phyloP scores from a whole-genome alignment of 2,329 filamentous ascomycete species.

The Amylocarpus encephaloides region DNA sequence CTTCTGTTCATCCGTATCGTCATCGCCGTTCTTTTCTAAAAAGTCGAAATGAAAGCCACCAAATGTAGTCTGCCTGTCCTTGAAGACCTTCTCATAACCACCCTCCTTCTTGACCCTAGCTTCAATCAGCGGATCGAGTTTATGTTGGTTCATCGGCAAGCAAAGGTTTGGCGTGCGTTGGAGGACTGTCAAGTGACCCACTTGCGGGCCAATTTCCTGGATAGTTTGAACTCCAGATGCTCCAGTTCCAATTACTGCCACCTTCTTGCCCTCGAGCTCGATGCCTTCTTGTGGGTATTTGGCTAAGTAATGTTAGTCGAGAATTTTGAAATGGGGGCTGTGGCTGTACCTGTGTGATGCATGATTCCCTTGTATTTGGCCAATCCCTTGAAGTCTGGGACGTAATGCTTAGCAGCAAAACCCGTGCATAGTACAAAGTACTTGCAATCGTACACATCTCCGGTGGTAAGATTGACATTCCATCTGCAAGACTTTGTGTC shows the following conservation, averaged over 20 bases:
- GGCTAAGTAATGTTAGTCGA: slow-evolving; percentile 3
- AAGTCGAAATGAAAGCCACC: slow-evolving; percentile 47
- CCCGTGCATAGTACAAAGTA: slow-evolving; percentile 25
- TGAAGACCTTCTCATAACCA: slow-evolving; percentile 38
- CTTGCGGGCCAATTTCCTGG: slow-evolving; percentile 31
- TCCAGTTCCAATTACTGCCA: slow-evolving; percentile 48
- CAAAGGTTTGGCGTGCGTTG: slow-evolving; percentile 53
- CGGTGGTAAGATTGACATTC: slow-evolving; percentile 36
- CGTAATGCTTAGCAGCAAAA: slow-evolving; percentile 22
- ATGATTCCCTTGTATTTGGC: slow-evolving; percentile 23
- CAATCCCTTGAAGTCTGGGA: slow-evolving; percentile 22
- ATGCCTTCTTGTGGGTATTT: slow-evolving; percentile 33
- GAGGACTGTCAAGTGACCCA: slow-evolving; percentile 42
- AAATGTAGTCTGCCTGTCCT: slow-evolving; percentile 39
- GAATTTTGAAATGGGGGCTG: slow-evolving; percentile 3
- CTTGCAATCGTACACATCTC: slow-evolving; percentile 20
- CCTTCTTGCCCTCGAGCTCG: slow-evolving; percentile 43
- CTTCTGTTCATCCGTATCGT: slow-evolving; percentile 38
- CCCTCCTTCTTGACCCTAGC: slow-evolving; percentile 38
- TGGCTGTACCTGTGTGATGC: slow-evolving; percentile 20
- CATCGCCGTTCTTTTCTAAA: slow-evolving; percentile 38
- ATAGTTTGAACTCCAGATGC: slow-evolving; percentile 24
- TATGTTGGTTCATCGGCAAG: slow-evolving; percentile 49
- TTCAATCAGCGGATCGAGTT: slow-evolving; percentile 34
- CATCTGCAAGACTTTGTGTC: slow-evolving; percentile 33